Percentiles rank a stretch among this genome's conserved stretches.
These are phyloP conservation scores for Microdochium bolleyi DNA, from an alignment of 2,329 filamentous ascomycete species.

Conservation along the genomic window DNA sequence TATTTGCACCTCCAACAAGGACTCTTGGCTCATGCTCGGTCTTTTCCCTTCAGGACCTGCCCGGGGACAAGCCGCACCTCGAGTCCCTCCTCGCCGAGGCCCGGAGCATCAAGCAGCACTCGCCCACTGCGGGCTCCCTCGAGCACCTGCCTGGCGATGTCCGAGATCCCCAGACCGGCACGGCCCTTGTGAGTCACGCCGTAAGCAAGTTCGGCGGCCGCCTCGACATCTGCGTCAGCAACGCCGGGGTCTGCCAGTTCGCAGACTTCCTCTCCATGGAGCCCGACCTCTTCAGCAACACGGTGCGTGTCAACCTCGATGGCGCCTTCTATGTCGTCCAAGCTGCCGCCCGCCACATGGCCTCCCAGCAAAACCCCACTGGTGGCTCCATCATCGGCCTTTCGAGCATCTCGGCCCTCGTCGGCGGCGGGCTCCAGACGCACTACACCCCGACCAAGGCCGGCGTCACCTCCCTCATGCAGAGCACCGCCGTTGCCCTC, in stretches of 20 bases:
- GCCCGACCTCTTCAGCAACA: slow-evolving; percentile 61
- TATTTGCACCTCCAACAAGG: neutral
- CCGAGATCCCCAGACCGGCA: slow-evolving; percentile 63
- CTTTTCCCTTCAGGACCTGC: slow-evolving; percentile 30
- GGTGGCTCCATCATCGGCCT: slow-evolving; percentile 78
- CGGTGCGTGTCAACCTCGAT: slow-evolving; percentile 72
- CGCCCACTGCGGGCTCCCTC: slow-evolving; percentile 45
- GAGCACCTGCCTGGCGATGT: slow-evolving; percentile 72
- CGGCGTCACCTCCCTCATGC: slow-evolving; percentile 72
- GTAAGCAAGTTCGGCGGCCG: slow-evolving; percentile 51
- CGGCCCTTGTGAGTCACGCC: slow-evolving; percentile 56
- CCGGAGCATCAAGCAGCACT: slow-evolving; percentile 30
- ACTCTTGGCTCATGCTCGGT: neutral
- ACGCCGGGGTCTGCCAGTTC: slow-evolving; percentile 85
- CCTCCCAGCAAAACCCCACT: slow-evolving; percentile 45
- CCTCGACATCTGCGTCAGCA: slow-evolving; percentile 75
- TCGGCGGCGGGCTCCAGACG: slow-evolving; percentile 69
- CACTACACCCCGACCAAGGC: slow-evolving; percentile 91
- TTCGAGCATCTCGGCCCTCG: slow-evolving; percentile 65
- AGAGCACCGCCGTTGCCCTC: slow-evolving; percentile 72
- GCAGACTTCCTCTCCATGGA: slow-evolving; percentile 74
- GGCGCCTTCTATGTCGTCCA: slow-evolving; percentile 86
- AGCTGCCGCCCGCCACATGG: slow-evolving; percentile 79
- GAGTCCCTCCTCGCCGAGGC: slow-evolving; percentile 45
- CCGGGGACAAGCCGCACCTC: slow-evolving; percentile 41